Percentiles rank a stretch among this genome's conserved stretches.
Conservation (phyloP, 148 eudicot species). For the Euryodendron excelsum region DNA sequence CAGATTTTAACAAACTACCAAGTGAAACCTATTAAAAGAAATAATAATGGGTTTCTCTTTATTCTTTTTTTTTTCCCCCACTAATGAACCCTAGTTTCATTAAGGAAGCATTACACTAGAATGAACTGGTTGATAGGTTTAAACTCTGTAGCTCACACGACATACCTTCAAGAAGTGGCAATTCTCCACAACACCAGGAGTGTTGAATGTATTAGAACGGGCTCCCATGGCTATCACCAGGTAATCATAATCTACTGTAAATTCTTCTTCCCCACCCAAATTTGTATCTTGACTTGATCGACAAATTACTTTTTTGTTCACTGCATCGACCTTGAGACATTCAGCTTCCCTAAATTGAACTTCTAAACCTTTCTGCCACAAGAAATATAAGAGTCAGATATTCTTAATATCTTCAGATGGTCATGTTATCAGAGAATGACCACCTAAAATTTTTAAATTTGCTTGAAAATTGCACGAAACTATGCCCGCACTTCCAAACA, state of each 20-base stretch:
- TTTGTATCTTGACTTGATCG: constrained; percentile 12
- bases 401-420: not conserved
- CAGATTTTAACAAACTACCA: not conserved
- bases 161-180: constrained; percentile 30
- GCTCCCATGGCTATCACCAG: constrained; percentile 30
- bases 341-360: constrained; percentile 28
- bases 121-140: not conserved
- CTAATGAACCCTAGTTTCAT: not conserved
- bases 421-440: not conserved
- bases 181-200: constrained; percentile 29
- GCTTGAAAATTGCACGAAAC: not conserved
- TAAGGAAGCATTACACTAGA: not conserved
- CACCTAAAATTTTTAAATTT: not conserved
- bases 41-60: not conserved
- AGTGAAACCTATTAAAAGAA: not conserved
- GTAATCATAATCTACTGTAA: constrained; percentile 23
- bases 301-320: constrained; percentile 24
- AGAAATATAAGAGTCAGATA: not conserved
- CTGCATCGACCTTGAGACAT: constrained; percentile 19
- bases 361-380: constrained; percentile 23
- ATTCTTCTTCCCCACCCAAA: constrained; percentile 14
- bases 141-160: not conserved
- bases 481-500: not conserved
- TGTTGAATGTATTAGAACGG: constrained; percentile 25
- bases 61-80: too few species aligned